These are phyloP conservation scores for Alternaria consortialis DNA, from an alignment of 2,329 filamentous ascomycete species.

Conservation along the genomic window DNA sequence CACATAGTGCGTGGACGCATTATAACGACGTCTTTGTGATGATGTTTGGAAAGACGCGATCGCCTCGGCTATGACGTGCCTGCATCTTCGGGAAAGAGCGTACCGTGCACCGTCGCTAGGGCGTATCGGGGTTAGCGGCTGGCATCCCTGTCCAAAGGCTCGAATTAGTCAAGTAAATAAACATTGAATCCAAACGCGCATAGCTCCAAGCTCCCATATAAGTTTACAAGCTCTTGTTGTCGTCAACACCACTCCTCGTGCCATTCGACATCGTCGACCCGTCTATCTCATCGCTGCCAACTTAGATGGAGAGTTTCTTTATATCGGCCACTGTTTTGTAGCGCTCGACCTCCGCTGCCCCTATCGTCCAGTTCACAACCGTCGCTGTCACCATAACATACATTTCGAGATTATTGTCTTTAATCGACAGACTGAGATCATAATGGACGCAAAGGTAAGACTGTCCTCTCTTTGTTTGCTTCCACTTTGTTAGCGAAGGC, in stretches of 20 bases:
- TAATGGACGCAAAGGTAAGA: slow-evolving; percentile 58
- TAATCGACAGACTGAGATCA: slow-evolving; percentile 34
- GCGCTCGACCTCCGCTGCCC: slow-evolving; percentile 41
- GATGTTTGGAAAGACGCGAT: slow-evolving; percentile 27
- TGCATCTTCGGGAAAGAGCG: slow-evolving; percentile 8
- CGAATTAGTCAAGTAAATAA: slow-evolving; percentile 21
- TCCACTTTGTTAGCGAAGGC: slow-evolving; percentile 3
- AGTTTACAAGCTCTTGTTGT: slow-evolving; percentile 33
- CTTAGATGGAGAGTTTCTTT: slow-evolving; percentile 54
- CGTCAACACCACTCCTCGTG: slow-evolving; percentile 41
- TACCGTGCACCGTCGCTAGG: slow-evolving; percentile 18
- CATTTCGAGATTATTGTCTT: slow-evolving; percentile 23
- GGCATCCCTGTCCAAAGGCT: slow-evolving; percentile 15
- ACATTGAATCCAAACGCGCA: slow-evolving; percentile 22
- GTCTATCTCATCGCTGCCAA: slow-evolving; percentile 52
- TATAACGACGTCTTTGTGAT: slow-evolving; percentile 21
- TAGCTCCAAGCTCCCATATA: slow-evolving; percentile 36
- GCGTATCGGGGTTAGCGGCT: slow-evolving; percentile 10
- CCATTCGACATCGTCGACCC: slow-evolving; percentile 36
- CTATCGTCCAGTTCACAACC: slow-evolving; percentile 34
- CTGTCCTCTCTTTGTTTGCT: background rate
- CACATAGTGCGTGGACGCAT: slow-evolving; percentile 25
- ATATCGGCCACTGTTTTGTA: slow-evolving; percentile 49
- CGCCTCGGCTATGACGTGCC: slow-evolving; percentile 24
- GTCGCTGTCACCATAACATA: slow-evolving; percentile 31